Base-by-base conservation (phyloP, 805 yeast genomes). In the Saccharomyces cerevisiae region DNA sequence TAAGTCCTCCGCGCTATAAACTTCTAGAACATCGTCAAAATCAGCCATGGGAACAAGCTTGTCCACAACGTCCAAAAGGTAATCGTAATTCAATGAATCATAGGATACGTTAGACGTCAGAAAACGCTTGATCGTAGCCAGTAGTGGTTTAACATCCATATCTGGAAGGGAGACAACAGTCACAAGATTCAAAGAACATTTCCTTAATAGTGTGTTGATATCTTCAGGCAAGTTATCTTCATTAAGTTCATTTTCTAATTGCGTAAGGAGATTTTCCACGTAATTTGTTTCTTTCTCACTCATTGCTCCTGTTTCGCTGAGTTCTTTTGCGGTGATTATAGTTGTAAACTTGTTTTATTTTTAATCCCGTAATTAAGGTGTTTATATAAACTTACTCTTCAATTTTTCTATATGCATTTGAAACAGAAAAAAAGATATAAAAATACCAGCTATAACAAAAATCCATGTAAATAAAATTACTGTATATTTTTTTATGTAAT, bases 21-120 rank as follows among this genome's bases (percentile, higher is more conserved):
- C 52, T 26, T 53, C 53, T 24, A 66, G 46, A 1, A 67, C 59
- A 31, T 59, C 61, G 26, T 68, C 68, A 48, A 66, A 68, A 1
- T 62, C 49, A 28, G 58, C 51, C 11, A 66, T n/a, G 0, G 53
- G 47, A 1, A 67, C 46, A 1, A 67, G 27, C 26, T 51, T 57
- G 36, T 59, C 60, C 31, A 67, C 46, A 2, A 68, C 41, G 32
- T 63, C 62, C 9, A 65, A 47, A 6, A 65, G 21, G 3, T 53
- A n/a, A 10, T 56, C 59, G 50, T 59, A 66, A 54, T 69, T 65
- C 6, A 69, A 46, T 21, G 41, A 46, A 2, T 51, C 27, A 6
- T 48, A 51, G 1, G 52, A 22, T 2, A 36, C 43, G 29, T 51
- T 49, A 6, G 49, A 49, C 26, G 59, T 22, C 11, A 69, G 22